Percentiles rank a stretch among this genome's conserved stretches.
phyloP scores from a whole-genome alignment of 257 asterid genomes.

The Galeopsis tetrahit region DNA sequence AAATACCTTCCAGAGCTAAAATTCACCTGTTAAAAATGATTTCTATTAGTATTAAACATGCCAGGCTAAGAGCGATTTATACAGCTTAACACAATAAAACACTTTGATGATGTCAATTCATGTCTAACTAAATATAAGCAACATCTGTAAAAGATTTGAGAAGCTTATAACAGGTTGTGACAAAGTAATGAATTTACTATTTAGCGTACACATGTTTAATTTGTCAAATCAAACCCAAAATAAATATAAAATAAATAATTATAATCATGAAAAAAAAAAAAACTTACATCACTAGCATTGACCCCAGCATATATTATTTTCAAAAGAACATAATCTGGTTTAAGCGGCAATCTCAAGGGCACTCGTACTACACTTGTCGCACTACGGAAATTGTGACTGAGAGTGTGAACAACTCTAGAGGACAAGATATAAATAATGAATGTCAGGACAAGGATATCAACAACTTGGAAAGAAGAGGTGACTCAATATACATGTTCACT shows the following conservation, averaged over 20 bases:
- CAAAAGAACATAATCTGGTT: constrained; percentile 80
- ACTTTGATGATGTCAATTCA: constrained; percentile 23
- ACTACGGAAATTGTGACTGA: constrained; percentile 81
- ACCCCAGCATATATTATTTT: constrained; percentile 97
- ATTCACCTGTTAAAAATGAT: constrained; percentile 68
- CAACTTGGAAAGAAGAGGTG: constrained; percentile 22
- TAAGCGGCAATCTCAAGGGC: constrained; percentile 69
- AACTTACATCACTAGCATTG: constrained; percentile 97
- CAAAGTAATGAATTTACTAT: neutral
- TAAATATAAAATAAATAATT: constrained; percentile 10
- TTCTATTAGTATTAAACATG: constrained; percentile 34
- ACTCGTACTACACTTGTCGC: constrained; percentile 70
- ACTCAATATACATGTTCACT: constrained; percentile 30
- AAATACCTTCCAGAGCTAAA: constrained; percentile 95
- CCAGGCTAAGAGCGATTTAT: constrained; percentile 15
- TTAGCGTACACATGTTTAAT: neutral
- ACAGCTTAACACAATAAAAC: constrained; percentile 17
- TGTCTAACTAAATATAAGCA: neutral
- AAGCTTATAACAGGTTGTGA: constrained; percentile 4
- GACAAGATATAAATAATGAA: constrained; percentile 34
- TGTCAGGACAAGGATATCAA: constrained; percentile 34
- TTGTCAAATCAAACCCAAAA: constrained; percentile 23
- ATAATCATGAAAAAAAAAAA: constrained; percentile 19
- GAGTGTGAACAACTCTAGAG: constrained; percentile 81
- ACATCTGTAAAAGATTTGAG: neutral